Base-by-base conservation (phyloP, 257 asterid genomes). In the Haberlea rhodopensis region DNA sequence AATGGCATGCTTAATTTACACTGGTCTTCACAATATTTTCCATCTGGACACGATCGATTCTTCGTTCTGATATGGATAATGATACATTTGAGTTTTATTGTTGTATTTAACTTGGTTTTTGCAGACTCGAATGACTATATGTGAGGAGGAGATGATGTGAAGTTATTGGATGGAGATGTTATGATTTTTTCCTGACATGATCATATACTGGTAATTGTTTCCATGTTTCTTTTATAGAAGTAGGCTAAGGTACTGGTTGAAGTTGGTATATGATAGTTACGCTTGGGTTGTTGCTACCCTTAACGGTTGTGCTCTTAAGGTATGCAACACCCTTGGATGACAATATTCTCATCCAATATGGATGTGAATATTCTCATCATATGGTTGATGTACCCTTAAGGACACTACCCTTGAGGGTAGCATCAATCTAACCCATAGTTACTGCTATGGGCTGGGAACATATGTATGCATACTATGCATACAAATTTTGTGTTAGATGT, bases 161-260 rank as follows among this genome's bases (percentile, higher is more conserved):
- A 71, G 51, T 63, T 90, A 75, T 75, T 82, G 2, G 95, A 94
- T 74, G 97, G 96, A 60, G 99, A 90, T 79, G 87, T 86, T 73
- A 60, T 94, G 69, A 27, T 88, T 72, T 94, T n/a, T 90, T 74
- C 99, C 99, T n/a, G 95, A 94, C 43, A 90, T 83, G 97, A 72
- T 67, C 63, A 67, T 83, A 62, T 90, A 76, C 85, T 87, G 97
- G 99, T 90, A 87, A 34, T 57, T 16, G 6, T 43, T 43, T 43
- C 18, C 6, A 60, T 60, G 9, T 20, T 60, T 34, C 46, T 37
- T 21, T 32, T 59, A 5, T 60, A 32, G 16, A 21, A 10, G 4
- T 19, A 19, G 24, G n/a, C 22, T 19, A 9, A 13, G 31, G 21
- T 46, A 60, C 24, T 25, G 27, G 24, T 34, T 3, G 34, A 28